Base-by-base conservation (phyloP, 1,139 yeast species). In the Suhomyces anneliseae region DNA sequence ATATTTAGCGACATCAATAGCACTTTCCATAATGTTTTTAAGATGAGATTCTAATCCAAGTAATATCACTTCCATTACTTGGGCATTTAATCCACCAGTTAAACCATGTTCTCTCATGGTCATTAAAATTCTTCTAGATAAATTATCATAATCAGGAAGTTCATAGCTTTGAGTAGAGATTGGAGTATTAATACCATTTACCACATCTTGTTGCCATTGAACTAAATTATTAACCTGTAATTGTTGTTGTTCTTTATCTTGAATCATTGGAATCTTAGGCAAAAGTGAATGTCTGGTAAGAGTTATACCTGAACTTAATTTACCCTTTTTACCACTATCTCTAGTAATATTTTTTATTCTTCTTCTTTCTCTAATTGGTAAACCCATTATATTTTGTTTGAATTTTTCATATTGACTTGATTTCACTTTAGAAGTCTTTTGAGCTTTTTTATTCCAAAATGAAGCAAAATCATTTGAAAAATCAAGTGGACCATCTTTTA, bases 191-290 rank as follows among this genome's bases (percentile, higher is more conserved):
- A 90, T 81, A n/a, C 95, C 95, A 60, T 86, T 92, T 43, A 87
- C 80, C 27, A 93, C 90, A 62, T 95, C 99, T 64, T 90, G 97
- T 29, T 95, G 90, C 95, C 97, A 90, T 56, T 86, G 86, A 46
- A 83, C 79, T 56, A 90, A 71, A 65, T 83, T 79, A 59, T 83
- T 74, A 35, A 76, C 78, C 50, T 71, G 78, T 48, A 73, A 61
- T 53, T 72, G 79, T 54, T 74, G 81, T 54, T 74, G 76, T 62
- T 54, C 82, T 50, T 79, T 75, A 53, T 81, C 85, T 52, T 82
- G 80, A 34, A 86, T 82, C 64, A 87, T 83, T 5, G 99, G 99
- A 15, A 93, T 85, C 58, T 87, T 88, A 0, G 99, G 98, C 46
- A 92, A 77, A 61, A 87, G 74, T 4, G 93, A 81, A 59, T 90